A percentile compares a stretch with the other conserved stretches of the same genome.
Evolutionary conservation across 331 rosid genomes (phyloP).

Genomic region (Acacia pycnantha): DNA sequence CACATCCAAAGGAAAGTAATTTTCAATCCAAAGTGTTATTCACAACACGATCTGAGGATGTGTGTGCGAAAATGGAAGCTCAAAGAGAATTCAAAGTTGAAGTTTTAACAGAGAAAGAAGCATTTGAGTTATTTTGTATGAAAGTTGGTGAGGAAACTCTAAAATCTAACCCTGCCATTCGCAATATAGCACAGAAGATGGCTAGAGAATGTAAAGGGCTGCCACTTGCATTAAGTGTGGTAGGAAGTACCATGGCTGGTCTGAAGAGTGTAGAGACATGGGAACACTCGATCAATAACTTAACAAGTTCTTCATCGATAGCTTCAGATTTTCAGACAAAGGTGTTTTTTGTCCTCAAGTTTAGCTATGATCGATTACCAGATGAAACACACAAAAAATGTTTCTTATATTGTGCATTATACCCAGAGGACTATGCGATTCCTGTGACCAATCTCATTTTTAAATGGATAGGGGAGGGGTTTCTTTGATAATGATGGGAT

Average conservation of each 20-base stretch:
- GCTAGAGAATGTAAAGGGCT: conserved; percentile 26
- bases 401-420: conserved; percentile 1
- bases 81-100: not conserved
- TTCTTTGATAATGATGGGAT: not conserved
- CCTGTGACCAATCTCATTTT: not conserved
- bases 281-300: not conserved
- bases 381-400: not conserved
- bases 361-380: not conserved
- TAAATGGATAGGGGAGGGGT: not conserved
- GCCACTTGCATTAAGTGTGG: conserved; percentile 11
- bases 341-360: not conserved
- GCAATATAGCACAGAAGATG: not conserved
- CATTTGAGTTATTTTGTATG: not conserved
- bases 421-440: not conserved
- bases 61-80: conserved; percentile 14
- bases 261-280: not conserved
- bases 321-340: not conserved
- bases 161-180: not conserved
- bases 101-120: not conserved
- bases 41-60: conserved; percentile 22
- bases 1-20: not conserved
- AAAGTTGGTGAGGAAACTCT: conserved; percentile 22
- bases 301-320: not conserved
- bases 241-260: conserved; percentile 4
- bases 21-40: conserved; percentile 6